Evolutionary conservation across 1,284 basidiomycete species (phyloP), one percentile per base, ranked within the genome.

Genomic region (Sutorius eximius): DNA sequence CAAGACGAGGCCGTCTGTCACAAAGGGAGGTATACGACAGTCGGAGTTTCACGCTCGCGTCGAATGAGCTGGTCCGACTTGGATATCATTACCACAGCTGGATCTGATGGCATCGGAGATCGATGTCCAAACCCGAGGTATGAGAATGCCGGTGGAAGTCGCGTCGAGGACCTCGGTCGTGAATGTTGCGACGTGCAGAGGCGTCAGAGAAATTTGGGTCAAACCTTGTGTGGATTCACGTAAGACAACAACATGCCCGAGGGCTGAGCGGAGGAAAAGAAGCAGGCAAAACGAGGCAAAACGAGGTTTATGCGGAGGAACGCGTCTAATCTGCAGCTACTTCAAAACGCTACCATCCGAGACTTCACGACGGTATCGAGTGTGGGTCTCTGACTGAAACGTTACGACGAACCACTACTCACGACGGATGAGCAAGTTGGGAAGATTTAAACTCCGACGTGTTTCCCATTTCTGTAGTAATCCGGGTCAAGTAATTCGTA

Each of bases 51-150:
- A 42, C 24, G 29, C 18, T 37, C 33, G 44, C 29, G 22, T 58
- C 22, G 41, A 42, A 46, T 13, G 22, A 15, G 27, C 22, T 32
- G 32, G 11, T 37, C n/a, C n/a, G 32, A 37, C 18, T 18, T 4
- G 22, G 32, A 42, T 46, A 44, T 30, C 29, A 13, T 32, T 42
- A 55, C 53, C 30, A n/a, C 33, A 16, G 27, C 12, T 16, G 45
- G 49, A 59, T 50, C 36, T 53, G 27, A 61, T 34, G 41, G 37
- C 46, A 58, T 65, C 65, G 63, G 63, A 66, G 64, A 60, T 69
- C n/a, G 1, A 56, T 15, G 27, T 37, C 33, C 46, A 59, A 49
- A 45, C 22, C 50, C 63, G 55, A 48, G 16, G 22, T 30, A 45
- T 50, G 48, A 50, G 52, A 54, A 60, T 20, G 20, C 43, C 40